Conservation (phyloP, 345 rosid genomes). For the Pugionium cornutum region DNA sequence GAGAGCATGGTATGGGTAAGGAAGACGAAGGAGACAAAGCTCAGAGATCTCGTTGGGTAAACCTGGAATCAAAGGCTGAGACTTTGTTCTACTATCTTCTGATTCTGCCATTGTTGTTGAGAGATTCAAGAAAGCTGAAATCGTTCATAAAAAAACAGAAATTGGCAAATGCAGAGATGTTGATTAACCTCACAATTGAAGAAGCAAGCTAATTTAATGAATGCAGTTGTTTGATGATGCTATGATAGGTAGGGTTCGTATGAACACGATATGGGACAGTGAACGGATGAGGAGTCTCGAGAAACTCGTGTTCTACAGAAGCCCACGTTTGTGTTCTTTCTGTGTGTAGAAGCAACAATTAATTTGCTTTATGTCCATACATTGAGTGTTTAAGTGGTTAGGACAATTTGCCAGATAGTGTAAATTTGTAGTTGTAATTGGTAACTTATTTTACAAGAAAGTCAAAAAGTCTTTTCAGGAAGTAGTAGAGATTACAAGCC, state of each 20-base stretch:
- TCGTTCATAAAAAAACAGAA: background rate
- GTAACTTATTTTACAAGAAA: background rate
- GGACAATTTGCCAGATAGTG: constrained; percentile 2
- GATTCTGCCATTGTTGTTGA: constrained; percentile 23
- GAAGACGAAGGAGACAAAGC: constrained; percentile 66
- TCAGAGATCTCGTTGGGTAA: constrained; percentile 67
- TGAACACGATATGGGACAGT: constrained; percentile 23
- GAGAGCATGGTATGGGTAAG: constrained; percentile 60
- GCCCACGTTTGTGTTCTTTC: constrained; percentile 29
- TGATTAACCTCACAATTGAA: too few species aligned
- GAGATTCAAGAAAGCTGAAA: constrained; percentile 5
- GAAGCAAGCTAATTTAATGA: background rate
- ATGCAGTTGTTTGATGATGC: background rate
- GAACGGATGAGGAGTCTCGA: constrained; percentile 24
- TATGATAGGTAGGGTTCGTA: constrained; percentile 4
- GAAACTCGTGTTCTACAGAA: constrained; percentile 31
- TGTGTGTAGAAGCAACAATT: background rate
- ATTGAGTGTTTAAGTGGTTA: background rate
- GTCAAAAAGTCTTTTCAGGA: too few species aligned
- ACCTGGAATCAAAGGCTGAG: constrained; percentile 62
- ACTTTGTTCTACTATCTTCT: constrained; percentile 6
- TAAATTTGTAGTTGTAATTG: background rate
- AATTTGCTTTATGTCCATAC: constrained; percentile 6
- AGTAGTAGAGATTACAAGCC: too few species aligned
- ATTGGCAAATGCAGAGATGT: background rate